phyloP scores from a whole-genome alignment of 305 asterid species.

The Plantago rigida region DNA sequence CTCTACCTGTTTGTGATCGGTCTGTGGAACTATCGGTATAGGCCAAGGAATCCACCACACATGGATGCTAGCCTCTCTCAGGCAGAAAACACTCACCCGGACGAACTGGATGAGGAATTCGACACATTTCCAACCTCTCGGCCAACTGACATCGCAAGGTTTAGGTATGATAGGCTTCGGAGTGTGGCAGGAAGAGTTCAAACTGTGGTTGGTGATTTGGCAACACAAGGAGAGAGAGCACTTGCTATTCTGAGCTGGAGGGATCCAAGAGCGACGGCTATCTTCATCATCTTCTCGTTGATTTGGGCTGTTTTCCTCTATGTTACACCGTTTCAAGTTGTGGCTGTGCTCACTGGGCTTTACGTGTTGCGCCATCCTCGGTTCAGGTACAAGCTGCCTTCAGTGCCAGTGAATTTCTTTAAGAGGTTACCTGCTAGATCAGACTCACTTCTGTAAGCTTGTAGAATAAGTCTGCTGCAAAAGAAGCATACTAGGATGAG shows the following conservation, averaged over 20 bases:
- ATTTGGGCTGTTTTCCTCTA: slow-evolving; percentile 61
- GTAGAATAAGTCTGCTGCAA: slow-evolving; percentile 11
- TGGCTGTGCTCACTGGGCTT: slow-evolving; percentile 58
- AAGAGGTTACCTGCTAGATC: slow-evolving; percentile 83
- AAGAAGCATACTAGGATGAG: slow-evolving; percentile 10
- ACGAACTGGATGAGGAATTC: slow-evolving; percentile 79
- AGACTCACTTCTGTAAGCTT: slow-evolving; percentile 48
- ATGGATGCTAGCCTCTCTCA: slow-evolving; percentile 81
- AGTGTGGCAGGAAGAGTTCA: slow-evolving; percentile 74
- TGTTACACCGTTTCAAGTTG: slow-evolving; percentile 64
- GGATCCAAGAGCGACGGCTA: slow-evolving; percentile 87
- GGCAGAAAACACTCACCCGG: slow-evolving; percentile 56
- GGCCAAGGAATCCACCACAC: slow-evolving; percentile 74
- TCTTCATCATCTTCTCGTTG: slow-evolving; percentile 50
- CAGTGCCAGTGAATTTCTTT: slow-evolving; percentile 82
- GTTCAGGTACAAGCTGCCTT: slow-evolving; percentile 66
- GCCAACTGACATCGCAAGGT: slow-evolving; percentile 40
- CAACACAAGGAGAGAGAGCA: slow-evolving; percentile 77
- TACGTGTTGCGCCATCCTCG: slow-evolving; percentile 68
- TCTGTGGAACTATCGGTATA: slow-evolving; percentile 66
- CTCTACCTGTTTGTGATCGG: slow-evolving; percentile 83
- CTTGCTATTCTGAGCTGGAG: slow-evolving; percentile 78
- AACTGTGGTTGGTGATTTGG: slow-evolving; percentile 67
- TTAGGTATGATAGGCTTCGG: slow-evolving; percentile 63
- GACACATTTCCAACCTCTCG: slow-evolving; percentile 60